phyloP scores from a whole-genome alignment of 192 early-diverging fungal genomes.

The Backusella sp. region DNA sequence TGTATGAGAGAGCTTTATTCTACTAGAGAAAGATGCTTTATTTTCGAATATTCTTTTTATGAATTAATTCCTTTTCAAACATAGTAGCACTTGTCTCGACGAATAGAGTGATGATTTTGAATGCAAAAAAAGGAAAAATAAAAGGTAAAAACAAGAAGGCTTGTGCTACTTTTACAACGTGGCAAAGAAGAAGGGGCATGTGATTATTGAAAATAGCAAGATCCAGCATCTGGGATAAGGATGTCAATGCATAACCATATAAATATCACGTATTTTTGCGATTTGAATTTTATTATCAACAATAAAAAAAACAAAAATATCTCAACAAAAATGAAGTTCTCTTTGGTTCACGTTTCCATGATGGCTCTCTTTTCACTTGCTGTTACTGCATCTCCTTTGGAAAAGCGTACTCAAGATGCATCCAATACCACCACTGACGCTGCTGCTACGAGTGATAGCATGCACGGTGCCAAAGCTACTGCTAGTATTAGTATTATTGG shows the following conservation, averaged over 20 bases:
- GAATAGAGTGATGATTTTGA: background rate
- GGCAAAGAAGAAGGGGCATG: background rate
- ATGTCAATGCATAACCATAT: background rate
- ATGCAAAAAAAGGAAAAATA: background rate
- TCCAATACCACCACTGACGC: background rate
- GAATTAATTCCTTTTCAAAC: background rate
- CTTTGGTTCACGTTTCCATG: background rate
- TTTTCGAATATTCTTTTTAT: background rate
- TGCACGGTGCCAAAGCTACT: background rate
- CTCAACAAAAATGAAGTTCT: background rate
- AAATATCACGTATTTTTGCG: background rate
- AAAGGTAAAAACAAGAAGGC: background rate
- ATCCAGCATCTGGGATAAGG: background rate
- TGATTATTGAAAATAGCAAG: background rate
- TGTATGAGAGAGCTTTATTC: background rate
- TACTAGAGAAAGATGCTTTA: background rate
- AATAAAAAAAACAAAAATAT: background rate
- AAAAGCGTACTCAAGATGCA: background rate
- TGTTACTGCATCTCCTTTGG: background rate
- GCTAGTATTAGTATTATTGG: background rate
- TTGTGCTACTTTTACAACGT: background rate
- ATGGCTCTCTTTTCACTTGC: background rate
- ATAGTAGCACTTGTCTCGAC: background rate
- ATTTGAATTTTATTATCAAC: background rate
- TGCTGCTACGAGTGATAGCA: background rate